These are phyloP conservation scores for Santalum album DNA, from an alignment of 164 flowering plant genomes.

Conservation along the genomic window DNA sequence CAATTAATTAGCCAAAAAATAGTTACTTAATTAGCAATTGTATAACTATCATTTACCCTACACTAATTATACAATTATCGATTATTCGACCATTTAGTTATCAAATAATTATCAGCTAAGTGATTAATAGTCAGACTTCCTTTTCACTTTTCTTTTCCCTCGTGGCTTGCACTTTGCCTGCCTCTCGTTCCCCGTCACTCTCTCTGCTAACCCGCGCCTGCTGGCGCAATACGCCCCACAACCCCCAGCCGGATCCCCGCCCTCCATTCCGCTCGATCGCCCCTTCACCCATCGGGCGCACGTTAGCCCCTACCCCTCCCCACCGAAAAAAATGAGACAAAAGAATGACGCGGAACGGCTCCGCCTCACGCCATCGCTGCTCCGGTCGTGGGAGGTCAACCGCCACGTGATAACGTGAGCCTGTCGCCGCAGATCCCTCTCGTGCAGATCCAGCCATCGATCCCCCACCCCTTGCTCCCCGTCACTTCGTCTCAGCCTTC, in stretches of 20 bases:
- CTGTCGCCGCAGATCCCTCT: background rate
- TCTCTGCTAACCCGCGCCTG: conserved; percentile 9
- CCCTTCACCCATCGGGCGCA: conserved; percentile 7
- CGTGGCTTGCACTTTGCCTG: conserved; percentile 7
- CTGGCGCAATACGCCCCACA: background rate
- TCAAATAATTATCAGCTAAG: no score
- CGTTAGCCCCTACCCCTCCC: conserved; percentile 10
- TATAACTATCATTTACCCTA: no score
- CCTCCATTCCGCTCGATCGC: background rate
- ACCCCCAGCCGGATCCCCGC: background rate
- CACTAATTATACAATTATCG: no score
- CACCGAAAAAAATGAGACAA: background rate
- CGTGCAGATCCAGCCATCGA: background rate
- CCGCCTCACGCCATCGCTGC: background rate
- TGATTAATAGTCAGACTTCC: no score
- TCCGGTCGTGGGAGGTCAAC: background rate
- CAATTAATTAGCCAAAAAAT: no score
- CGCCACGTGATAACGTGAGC: conserved; percentile 1
- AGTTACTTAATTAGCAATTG: no score
- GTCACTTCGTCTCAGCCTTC: background rate
- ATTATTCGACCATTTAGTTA: no score
- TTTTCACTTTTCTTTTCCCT: conserved; percentile 3
- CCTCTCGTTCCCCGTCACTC: conserved; percentile 18
- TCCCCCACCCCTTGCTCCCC: background rate
- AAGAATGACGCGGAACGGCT: background rate